Evolutionary conservation across 179 eudicot genomes (phyloP), one percentile per base, ranked within the genome.

Genomic region (Spergularia azorica): DNA sequence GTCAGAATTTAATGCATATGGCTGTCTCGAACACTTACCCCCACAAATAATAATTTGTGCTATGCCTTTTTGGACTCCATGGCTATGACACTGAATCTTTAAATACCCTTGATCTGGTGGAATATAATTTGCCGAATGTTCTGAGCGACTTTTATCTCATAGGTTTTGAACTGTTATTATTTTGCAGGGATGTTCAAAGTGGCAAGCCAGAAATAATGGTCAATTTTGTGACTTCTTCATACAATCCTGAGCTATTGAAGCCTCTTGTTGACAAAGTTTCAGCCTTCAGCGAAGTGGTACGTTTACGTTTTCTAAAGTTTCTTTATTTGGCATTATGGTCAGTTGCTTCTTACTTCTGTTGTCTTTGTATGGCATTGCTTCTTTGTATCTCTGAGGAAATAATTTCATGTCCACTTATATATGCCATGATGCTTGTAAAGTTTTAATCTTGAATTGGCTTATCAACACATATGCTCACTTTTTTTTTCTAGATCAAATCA

Each of bases 191-290:
- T 89, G 86, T 86, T 48, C 79, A 84, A 79, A 94, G 89, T 70
- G 90, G 90, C 39, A 80, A 59, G 61, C 91, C 86, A 46, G 96
- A 94, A 84, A 81, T 94, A 69, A 94, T 95, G 98, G 97, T 95
- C 73, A 95, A 95, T 84, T 95, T 95, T 83, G 98, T 95, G 87
- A 95, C 98, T 52, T 93, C 98, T 13, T 85, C 92, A 36, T 84
- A 89, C 91, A 84, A 92, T 74, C 97, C 94, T 6, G 97, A 91
- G 82, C 84, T 92, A 75, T 79, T 95, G 84, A 84, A 83, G 79
- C 92, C 97, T 81, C 90, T 95, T 48, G 89, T 95, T 66, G 90
- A 95, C 75, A 88, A 87, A 89, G 83, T 91, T 79, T 82, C 88
- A 75, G 79, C 79, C 67, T 84, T 92, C 71, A 90, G 87, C 76